A percentile compares a stretch with the other conserved stretches of the same genome.
Conservation (phyloP, 768 basidiomycete genomes). For the Pleurotus ostreatus region DNA sequence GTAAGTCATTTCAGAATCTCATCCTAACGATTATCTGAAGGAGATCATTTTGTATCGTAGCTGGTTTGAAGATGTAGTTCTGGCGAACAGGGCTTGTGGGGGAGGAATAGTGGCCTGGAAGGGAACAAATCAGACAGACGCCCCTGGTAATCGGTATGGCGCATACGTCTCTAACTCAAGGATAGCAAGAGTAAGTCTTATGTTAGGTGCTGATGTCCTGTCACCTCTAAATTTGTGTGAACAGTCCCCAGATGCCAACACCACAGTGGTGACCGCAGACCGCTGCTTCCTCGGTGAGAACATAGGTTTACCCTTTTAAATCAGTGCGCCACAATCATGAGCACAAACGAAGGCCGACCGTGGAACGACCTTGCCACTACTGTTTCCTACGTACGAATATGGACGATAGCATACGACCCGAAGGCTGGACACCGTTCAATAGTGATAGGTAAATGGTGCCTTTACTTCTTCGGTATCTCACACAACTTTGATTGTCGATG, state of each 20-base stretch:
- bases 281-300: slow-evolving; percentile 47
- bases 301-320: background rate
- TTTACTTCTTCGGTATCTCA: background rate
- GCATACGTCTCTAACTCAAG: slow-evolving; percentile 52
- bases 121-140: slow-evolving; percentile 50
- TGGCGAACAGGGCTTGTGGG: slow-evolving; percentile 62
- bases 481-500: background rate
- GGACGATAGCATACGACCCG: slow-evolving; percentile 50
- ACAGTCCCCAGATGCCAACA: slow-evolving; percentile 58
- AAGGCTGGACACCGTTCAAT: slow-evolving; percentile 48
- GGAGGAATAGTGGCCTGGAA: slow-evolving; percentile 67
- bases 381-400: slow-evolving; percentile 49
- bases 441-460: slow-evolving; percentile 28
- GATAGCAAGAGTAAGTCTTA: slow-evolving; percentile 46
- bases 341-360: slow-evolving; percentile 35
- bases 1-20: slow-evolving; percentile 24
- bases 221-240: background rate
- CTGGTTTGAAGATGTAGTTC: slow-evolving; percentile 55
- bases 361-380: slow-evolving; percentile 60
- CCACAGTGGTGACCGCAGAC: slow-evolving; percentile 37
- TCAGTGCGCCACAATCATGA: slow-evolving; percentile 2
- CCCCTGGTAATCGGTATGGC: slow-evolving; percentile 47
- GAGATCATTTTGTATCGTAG: slow-evolving; percentile 21
- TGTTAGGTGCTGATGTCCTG: background rate
- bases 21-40: background rate